Evolutionary conservation across 352 stramenopile species (phyloP).

Genomic region (Phytophthora macrochlamydospora): DNA sequence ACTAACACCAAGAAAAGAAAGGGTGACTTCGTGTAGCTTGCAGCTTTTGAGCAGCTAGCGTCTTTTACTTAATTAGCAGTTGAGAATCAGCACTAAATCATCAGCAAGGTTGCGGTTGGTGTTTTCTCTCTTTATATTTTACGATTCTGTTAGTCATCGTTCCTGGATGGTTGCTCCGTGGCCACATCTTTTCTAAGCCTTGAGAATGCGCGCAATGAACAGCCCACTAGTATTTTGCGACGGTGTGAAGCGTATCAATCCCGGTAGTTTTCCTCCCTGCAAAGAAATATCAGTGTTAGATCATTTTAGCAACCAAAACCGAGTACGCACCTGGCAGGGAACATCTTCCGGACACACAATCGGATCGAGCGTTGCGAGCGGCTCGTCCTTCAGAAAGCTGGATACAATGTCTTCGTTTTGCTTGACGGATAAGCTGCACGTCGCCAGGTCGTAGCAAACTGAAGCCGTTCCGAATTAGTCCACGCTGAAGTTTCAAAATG

Average conservation of each 20-base stretch:
- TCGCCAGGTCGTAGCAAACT: slow-evolving; percentile 87
- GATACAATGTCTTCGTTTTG: slow-evolving; percentile 95
- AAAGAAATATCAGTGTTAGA: neutral
- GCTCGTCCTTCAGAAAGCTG: slow-evolving; percentile 68
- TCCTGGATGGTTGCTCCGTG: no score
- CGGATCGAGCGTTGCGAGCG: slow-evolving; percentile 36
- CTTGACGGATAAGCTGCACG: slow-evolving; percentile 91
- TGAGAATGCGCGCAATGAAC: slow-evolving; percentile 73
- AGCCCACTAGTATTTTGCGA: slow-evolving; percentile 72
- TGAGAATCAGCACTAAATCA: no score
- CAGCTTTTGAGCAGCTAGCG: no score
- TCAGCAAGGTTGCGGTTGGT: no score
- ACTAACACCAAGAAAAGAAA: no score
- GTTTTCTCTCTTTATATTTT: neutral
- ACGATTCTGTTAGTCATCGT: neutral
- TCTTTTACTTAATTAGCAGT: no score
- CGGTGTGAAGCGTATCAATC: slow-evolving; percentile 76
- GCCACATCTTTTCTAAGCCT: slow-evolving; percentile 7
- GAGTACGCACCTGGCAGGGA: slow-evolving; percentile 46
- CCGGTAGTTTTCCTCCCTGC: slow-evolving; percentile 50
- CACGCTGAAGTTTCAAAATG: slow-evolving; percentile 66
- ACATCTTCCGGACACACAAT: slow-evolving; percentile 45
- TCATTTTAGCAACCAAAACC: neutral
- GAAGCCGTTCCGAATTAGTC: slow-evolving; percentile 88
- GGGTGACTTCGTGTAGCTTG: no score